These are phyloP conservation scores for Excoecaria agallocha DNA, from an alignment of 345 rosid species.

Conservation along the genomic window DNA sequence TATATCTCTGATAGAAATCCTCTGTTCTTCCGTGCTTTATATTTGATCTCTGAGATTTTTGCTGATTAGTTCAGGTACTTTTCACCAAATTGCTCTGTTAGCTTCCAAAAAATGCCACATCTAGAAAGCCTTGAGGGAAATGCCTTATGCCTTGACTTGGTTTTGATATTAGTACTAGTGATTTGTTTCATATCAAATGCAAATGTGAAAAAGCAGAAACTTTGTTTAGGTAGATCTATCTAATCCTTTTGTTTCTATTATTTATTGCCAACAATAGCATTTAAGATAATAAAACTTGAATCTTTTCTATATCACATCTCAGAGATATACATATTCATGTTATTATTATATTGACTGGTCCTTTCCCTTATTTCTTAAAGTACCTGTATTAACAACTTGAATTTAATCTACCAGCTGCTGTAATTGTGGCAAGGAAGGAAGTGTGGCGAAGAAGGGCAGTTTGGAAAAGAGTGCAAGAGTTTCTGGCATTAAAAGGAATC, in stretches of 20 bases:
- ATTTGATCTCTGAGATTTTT: neutral
- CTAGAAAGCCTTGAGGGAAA: neutral
- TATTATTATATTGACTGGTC: neutral
- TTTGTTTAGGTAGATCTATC: too few species aligned
- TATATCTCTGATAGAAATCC: too few species aligned
- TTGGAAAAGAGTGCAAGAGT: slow-evolving; percentile 79
- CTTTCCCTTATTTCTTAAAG: neutral
- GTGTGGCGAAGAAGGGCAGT: slow-evolving; percentile 81
- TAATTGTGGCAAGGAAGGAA: slow-evolving; percentile 76
- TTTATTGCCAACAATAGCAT: neutral
- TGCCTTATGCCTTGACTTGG: neutral
- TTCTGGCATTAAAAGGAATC: slow-evolving; percentile 64
- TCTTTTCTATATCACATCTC: neutral
- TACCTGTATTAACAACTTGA: slow-evolving; percentile 18
- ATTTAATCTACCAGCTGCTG: slow-evolving; percentile 60
- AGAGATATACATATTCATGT: neutral
- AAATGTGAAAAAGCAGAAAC: neutral
- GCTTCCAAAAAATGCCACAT: neutral
- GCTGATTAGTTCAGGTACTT: neutral
- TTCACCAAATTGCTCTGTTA: neutral
- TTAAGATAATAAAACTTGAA: neutral
- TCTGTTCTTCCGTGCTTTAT: neutral
- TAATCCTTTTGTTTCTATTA: too few species aligned
- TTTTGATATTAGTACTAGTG: neutral
- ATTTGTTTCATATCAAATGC: neutral